A percentile compares a stretch with the other conserved stretches of the same genome.
These are phyloP conservation scores for Microbotryum silenes-acaulis DNA, from an alignment of 1,284 basidiomycete genomes.

Conservation along the genomic window DNA sequence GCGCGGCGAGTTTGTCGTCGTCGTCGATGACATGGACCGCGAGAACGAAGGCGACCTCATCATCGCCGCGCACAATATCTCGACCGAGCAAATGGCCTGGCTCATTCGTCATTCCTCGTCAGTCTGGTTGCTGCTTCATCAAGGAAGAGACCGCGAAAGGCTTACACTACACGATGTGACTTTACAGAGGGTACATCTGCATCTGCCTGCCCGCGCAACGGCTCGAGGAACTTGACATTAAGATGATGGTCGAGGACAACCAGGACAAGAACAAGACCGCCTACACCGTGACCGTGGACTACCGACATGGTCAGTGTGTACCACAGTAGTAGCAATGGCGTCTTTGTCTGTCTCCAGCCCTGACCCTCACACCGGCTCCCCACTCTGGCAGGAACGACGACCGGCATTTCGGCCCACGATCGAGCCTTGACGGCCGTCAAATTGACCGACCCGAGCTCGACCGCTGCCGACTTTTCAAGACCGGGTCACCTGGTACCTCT, in stretches of 20 bases:
- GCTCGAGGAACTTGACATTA: conserved; percentile 72
- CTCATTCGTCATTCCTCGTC: conserved; percentile 94
- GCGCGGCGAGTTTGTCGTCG: conserved; percentile 81
- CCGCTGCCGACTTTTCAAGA: conserved; percentile 70
- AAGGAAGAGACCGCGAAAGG: background rate
- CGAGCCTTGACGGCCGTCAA: conserved; percentile 77
- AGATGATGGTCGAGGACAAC: conserved; percentile 88
- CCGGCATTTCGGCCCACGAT: conserved; percentile 95
- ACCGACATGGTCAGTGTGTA: conserved; percentile 59
- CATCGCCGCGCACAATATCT: conserved; percentile 59
- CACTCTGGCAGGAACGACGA: conserved; percentile 64
- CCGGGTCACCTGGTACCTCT: conserved; percentile 95
- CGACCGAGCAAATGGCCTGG: conserved; percentile 96
- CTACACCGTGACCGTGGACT: conserved; percentile 94
- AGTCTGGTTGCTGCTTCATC: conserved; percentile 32
- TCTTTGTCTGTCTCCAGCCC: background rate
- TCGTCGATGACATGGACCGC: conserved; percentile 87
- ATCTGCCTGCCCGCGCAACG: conserved; percentile 70
- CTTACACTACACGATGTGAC: background rate
- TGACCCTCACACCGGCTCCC: conserved; percentile 3
- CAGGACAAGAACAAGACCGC: conserved; percentile 88
- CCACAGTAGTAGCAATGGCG: background rate
- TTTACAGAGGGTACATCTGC: conserved; percentile 82
- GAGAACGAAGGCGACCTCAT: conserved; percentile 95
- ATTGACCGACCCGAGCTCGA: conserved; percentile 54